Base-by-base conservation (phyloP, 192 early-diverging fungal species). In the Chytriomyces hyalinus region DNA sequence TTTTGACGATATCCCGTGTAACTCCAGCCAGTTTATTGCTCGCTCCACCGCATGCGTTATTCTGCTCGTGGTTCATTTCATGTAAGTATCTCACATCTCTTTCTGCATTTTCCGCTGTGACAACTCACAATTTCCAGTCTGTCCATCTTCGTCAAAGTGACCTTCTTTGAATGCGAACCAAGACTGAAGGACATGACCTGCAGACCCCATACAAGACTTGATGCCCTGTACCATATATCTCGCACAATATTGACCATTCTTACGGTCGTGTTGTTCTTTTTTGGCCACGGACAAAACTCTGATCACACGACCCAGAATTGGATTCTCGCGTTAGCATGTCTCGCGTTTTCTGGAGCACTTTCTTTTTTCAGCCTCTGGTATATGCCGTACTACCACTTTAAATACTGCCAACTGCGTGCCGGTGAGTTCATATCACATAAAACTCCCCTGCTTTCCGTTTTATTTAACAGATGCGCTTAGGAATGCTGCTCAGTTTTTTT, bases 121-220 rank as follows among this genome's bases (percentile, higher is more conserved):
- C 26, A 65, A 3, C 13, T n/a, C 53, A 13, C 11, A 28, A 65
- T 26, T 28, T 28, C 11, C 15, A 78, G 75, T 26, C 48, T 84
- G 46, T 75, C 76, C 3, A 9, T 80, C 8, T 44, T 67, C 8
- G 81, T 83, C n/a, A 60, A 28, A n/a, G 76, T 70, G 8, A 78
- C 84, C n/a, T 81, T 74, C 65, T 85, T 85, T 80, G 81, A 85
- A 11, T 72, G 70, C n/a, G 84, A 85, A 50, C 81, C 84, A 17
- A 78, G 80, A 24, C 15, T 59, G 36, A 77, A 85, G 44, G 67
- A 76, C 63, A 65, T 83, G 13, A 60, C 71, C 48, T 49, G 76
- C 44, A 48, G 84, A 11, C 77, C 79, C 7, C 79, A 83, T 61
- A 70, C 79, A 5, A 49, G 84, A 17, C n/a, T 80, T 6, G 81